Base-by-base conservation (phyloP, 2,329 filamentous ascomycete genomes). In the Helotiales sp. region DNA sequence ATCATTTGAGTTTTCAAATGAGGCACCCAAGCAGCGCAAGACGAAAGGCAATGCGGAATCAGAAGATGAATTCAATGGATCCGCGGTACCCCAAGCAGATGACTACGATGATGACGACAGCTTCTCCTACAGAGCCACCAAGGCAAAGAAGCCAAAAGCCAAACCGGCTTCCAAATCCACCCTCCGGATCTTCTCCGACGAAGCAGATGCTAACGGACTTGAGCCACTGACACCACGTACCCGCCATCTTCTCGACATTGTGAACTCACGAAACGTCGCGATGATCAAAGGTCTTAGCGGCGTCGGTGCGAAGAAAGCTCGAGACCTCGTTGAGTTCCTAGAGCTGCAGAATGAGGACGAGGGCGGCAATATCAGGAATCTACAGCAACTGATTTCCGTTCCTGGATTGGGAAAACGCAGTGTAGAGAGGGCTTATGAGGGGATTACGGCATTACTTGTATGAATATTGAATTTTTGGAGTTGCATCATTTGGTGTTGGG, bases 241-340 rank as follows among this genome's bases (percentile, higher is more conserved):
- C 6, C 83, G 83, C 69, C 85, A 86, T 67, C 80, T 93, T 2
- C 83, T 93, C 2, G 82, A 86, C 55, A 90, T 93, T 73, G 86
- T 93, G 79, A 93, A 93, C 80, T 92, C 89, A 22, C 85, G 89
- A 58, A 89, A 93, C 68, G 79, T 90, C 20, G 80, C 80, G 15
- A 82, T 86, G 75, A 93, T 93, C 78, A 86, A 85, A 73, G 80
- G 86, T 2, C 82, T 93, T 1, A 87, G 88, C 45, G 91, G 91
- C 1, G 89, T 93, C 11, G 91, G 91, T 0, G 83, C 87, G 1
- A 93, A 93, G 80, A 91, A 89, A 77, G 91, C 91, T 0, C 80
- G 82, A 49, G 87, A 88, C 70, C 76, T 89, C 37, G 83, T 89
- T 5, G 84, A 87, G 59, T 84, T 84, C 69, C 76, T 89, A n/a